Evolutionary conservation across 2,329 filamentous ascomycete species (phyloP), one percentile per base, ranked within the genome.

Genomic region (Paraphoma sp.): DNA sequence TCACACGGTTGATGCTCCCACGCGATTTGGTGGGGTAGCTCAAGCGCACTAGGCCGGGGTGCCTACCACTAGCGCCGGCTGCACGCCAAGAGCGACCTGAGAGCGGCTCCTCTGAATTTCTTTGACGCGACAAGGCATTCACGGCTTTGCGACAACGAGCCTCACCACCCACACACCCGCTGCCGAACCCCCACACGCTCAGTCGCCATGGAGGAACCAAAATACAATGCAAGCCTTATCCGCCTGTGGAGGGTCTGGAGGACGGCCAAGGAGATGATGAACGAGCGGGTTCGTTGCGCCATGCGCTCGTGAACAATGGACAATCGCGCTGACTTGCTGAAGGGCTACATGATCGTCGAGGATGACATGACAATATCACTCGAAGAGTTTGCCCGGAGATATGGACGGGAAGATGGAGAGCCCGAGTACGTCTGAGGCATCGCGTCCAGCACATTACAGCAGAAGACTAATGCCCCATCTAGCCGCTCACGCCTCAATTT

Each of bases 221-320:
- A 64, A 33, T 64, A 65, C 45, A 63, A 52, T 53, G 57, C 68
- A 31, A 66, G 55, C 44, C 51, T 75, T 54, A 70, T 86, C 63
- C 88, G 91, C 74, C 87, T 97, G 67, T 99, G 95, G 94, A 91
- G 94, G 78, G 92, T 93, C 69, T 96, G 92, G 87, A 88, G 88
- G 79, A 99, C 95, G 8, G 88, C 93, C 47, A 92, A 96, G 78
- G 92, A 99, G 84, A 96, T 99, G 94, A 89, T 95, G 68, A 84
- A 86, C 60, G 95, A 98, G 78, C 83, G 94, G 77, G 93, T 97
- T 86, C 70, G 90, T 71, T 70, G 59, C 57, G 60, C 64, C 56
- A 23, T 62, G 53, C 59, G 67, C 57, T 45, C 44, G 51, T 48
- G 23, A 45, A 49, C 56, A 45, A 29, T 46, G 47, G 47, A 63